Percentiles rank a stretch among this genome's conserved stretches.
These are phyloP conservation scores for Pestalotiopsis sp. DNA, from an alignment of 2,329 filamentous ascomycete genomes.

Conservation along the genomic window DNA sequence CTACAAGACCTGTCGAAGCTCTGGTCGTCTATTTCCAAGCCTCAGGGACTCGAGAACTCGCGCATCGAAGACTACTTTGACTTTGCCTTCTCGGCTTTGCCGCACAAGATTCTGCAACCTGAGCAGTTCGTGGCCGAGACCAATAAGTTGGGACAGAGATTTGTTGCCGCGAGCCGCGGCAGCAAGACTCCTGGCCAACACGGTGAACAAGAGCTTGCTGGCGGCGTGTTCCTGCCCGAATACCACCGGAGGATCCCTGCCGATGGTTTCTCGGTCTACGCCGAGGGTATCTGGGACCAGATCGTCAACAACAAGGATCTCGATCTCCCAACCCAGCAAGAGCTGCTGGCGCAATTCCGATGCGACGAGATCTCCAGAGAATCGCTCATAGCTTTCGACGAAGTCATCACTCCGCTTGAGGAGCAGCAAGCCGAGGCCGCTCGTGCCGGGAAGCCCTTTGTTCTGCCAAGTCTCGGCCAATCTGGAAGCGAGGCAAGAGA, in stretches of 20 bases:
- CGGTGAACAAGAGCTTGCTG: slow-evolving; percentile 72
- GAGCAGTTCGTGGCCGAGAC: slow-evolving; percentile 87
- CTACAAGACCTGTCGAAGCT: slow-evolving; percentile 89
- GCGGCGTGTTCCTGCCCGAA: slow-evolving; percentile 86
- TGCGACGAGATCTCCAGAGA: slow-evolving; percentile 96
- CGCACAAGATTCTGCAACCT: slow-evolving; percentile 94
- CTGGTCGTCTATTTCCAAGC: slow-evolving; percentile 92
- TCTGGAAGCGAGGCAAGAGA: slow-evolving; percentile 73
- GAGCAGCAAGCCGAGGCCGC: slow-evolving; percentile 78
- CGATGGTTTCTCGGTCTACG: slow-evolving; percentile 94
- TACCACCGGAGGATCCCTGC: slow-evolving; percentile 96
- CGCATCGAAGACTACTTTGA: slow-evolving; percentile 97
- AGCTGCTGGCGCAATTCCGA: slow-evolving; percentile 93
- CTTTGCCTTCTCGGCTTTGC: slow-evolving; percentile 93
- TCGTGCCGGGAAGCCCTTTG: slow-evolving; percentile 70
- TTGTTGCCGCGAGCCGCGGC: slow-evolving; percentile 78
- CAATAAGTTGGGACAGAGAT: slow-evolving; percentile 76
- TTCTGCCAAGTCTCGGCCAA: slow-evolving; percentile 75
- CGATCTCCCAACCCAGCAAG: slow-evolving; percentile 94
- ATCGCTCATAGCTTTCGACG: slow-evolving; percentile 82
- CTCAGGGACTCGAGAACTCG: slow-evolving; percentile 82
- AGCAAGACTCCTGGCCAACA: slow-evolving; percentile 61
- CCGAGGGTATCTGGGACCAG: slow-evolving; percentile 94
- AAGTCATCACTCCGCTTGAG: slow-evolving; percentile 80
- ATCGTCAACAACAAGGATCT: slow-evolving; percentile 99